Evolutionary conservation across 23 red algal genomes (phyloP), one percentile per base, ranked within the genome.

Genomic region (Gracilaria caudata): DNA sequence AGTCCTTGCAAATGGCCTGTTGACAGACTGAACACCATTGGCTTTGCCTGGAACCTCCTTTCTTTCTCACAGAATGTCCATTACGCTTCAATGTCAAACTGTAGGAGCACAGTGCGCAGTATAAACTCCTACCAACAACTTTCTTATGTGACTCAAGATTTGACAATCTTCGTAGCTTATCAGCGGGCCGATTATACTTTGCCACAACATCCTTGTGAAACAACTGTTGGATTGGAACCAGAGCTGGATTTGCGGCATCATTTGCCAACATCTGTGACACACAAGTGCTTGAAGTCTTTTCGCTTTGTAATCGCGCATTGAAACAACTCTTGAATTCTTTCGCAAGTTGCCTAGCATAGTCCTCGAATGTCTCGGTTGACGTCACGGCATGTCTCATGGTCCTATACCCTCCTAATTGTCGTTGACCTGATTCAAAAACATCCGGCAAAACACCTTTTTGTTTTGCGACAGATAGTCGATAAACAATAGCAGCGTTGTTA

Each of bases 271-370:
- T 3, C 8, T 34, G 25, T 47, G 21, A 53, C 25, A 10, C 33
- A 29, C 37, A 20, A 29, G 10, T 38, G 4, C 33, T 75, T 14
- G 39, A 32, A 0, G 38, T 16, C 10, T 13, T 38, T 75, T 7
- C 9, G 1, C 6, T 73, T 43, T 25, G 14, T 44, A 28, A 8
- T 20, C 56, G 3, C 3, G 53, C 51, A 60, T 46, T 47, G 6
- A 47, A 40, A n/a, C 16, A 7, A 11, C 51, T 17, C 7, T 35
- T 24, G 49, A 32, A 86, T n/a, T 86, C 82, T 20, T 73, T 54
- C 16, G 82, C 82, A 3, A 86, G 34, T 23, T 55, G 45, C 36
- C 82, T 51, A 13, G 82, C 82, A 75, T 71, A 86, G 21, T 72
- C 61, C 20, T 65, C 43, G 59, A 86, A 86, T 16, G 65, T 56